phyloP scores from a whole-genome alignment of 306 rosid genomes.

The Purshia tridentata region DNA sequence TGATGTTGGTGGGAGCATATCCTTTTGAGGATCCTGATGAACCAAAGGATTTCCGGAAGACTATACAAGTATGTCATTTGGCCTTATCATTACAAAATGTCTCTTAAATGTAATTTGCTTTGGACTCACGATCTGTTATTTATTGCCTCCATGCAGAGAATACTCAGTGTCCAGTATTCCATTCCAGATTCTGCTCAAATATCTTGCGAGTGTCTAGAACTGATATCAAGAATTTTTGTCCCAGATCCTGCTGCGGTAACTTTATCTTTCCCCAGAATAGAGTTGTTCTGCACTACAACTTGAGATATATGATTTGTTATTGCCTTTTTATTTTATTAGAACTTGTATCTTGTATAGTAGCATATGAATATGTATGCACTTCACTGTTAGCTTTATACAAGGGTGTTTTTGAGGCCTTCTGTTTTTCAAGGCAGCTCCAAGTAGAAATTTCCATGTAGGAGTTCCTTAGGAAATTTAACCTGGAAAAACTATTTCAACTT shows the following conservation, averaged over 20 bases:
- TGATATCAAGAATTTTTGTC: conserved; percentile 81
- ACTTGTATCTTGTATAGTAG: too few relatives aligned
- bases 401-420: background rate
- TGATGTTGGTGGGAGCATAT: conserved; percentile 84
- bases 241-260: conserved; percentile 74
- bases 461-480: too few relatives aligned
- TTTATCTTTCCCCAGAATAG: conserved; percentile 4
- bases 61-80: conserved; percentile 66
- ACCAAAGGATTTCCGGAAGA: conserved; percentile 82
- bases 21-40: conserved; percentile 94
- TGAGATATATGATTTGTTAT: background rate
- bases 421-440: background rate
- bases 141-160: conserved; percentile 57
- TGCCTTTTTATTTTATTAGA: background rate
- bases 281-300: background rate
- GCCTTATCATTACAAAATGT: conserved; percentile 17
- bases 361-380: background rate
- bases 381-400: background rate
- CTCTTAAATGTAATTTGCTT: conserved; percentile 26
- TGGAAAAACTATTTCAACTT: too few relatives aligned
- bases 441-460: too few relatives aligned
- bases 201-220: conserved; percentile 67
- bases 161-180: conserved; percentile 75
- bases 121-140: conserved; percentile 27
- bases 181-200: conserved; percentile 73